Base-by-base conservation (phyloP, 192 early-diverging fungal species). In the Backusella liffmaniae region DNA sequence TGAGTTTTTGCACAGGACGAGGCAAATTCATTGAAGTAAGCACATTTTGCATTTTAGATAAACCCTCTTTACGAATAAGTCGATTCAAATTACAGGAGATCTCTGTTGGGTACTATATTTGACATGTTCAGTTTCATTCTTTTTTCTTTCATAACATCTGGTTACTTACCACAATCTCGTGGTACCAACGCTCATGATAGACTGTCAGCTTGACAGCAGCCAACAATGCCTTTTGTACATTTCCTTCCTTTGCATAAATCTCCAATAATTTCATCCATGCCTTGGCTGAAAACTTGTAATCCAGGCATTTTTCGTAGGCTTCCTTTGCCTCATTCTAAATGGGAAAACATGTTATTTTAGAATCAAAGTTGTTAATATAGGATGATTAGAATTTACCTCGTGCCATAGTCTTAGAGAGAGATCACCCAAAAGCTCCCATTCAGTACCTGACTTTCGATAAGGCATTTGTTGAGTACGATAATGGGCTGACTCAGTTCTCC, bases 371-470 rank as follows among this genome's bases (percentile, higher is more conserved):
- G 30, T 26, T 26, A 26, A 26, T 26, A 26, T 26, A 26, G 26
- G 0, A 26, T 26, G 26, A 26, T 26, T 26, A 26, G 26, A 26
- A 26, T 26, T 76, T 72, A 92, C 91, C 73, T 90, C 88, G 75
- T 97, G 94, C 67, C 93, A 90, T 44, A 99, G 82, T 35, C 98
- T 90, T 56, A 91, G 84, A 3, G 96, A 93, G 49, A 99, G 86
- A 75, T 99, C 96, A 30, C 97, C 98, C 70, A 96, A 93, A 23
- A 97, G 88, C 81, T 99, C 98, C 98, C 98, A 99, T 79, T 99
- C 98, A 35, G 96, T 93, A 72, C 93, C 94, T 21, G 96, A 96
- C 84, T 97, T 97, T 34, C 95, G 93, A 77, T 95, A 95, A 35
- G 93, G 83, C 53, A 95, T 82, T 66, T 95, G 88, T 73, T 91